phyloP scores from a whole-genome alignment of 1,284 basidiomycete species.

The Rhodotorula sp. region DNA sequence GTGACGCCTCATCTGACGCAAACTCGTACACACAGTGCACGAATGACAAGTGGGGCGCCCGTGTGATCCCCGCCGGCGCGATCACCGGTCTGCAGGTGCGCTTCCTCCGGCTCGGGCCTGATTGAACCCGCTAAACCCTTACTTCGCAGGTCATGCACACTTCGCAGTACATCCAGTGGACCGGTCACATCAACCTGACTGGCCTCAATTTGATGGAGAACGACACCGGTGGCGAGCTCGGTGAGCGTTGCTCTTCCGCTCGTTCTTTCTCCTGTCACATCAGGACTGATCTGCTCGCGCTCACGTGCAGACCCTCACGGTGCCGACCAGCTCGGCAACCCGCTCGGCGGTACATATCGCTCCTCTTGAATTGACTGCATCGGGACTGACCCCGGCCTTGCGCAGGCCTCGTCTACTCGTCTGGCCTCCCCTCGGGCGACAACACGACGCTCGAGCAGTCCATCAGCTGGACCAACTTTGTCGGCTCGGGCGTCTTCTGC shows the following conservation, averaged over 20 bases:
- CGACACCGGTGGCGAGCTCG: constrained; percentile 62
- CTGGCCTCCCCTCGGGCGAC: constrained; percentile 49
- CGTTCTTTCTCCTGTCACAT: too few species aligned
- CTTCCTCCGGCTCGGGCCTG: not conserved
- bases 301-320: constrained; percentile 34
- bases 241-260: not conserved
- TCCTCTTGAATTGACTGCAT: not conserved
- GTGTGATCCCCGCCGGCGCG: constrained; percentile 64
- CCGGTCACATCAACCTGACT: constrained; percentile 64
- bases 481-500: constrained; percentile 62
- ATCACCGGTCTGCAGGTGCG: constrained; percentile 64
- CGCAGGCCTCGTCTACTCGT: constrained; percentile 40
- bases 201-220: constrained; percentile 57
- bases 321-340: constrained; percentile 36
- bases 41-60: constrained; percentile 65
- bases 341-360: constrained; percentile 24
- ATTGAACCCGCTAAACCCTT: not conserved
- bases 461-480: constrained; percentile 58
- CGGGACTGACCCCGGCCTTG: not conserved
- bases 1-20: not conserved
- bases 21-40: constrained; percentile 23
- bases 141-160: constrained; percentile 58
- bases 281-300: not conserved
- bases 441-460: constrained; percentile 40
- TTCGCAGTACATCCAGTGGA: constrained; percentile 64